A percentile compares a stretch with the other conserved stretches of the same genome.
Conservation (phyloP, 2,329 filamentous ascomycete species). For the Drechslerella coelobrocha region DNA sequence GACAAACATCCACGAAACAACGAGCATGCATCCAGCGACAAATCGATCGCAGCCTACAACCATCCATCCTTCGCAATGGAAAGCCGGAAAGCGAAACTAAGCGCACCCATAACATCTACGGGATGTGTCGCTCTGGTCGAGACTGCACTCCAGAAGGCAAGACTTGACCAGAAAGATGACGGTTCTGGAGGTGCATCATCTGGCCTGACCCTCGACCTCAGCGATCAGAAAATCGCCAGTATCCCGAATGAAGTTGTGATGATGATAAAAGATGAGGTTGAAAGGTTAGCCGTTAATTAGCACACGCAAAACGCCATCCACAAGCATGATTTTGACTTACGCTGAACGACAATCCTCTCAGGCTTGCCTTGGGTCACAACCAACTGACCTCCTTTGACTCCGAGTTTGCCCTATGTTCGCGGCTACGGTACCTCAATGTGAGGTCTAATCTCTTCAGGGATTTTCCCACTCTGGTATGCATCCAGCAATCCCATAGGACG, state of each 20-base stretch:
- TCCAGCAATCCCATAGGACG: not conserved
- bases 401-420: conserved; percentile 52
- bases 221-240: conserved; percentile 61
- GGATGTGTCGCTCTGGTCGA: conserved; percentile 33
- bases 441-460: conserved; percentile 54
- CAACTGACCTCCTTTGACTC: conserved; percentile 57
- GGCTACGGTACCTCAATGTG: conserved; percentile 54
- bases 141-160: conserved; percentile 30
- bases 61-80: conserved; percentile 18
- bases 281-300: conserved; percentile 62
- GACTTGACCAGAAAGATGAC: conserved; percentile 23
- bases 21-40: too few relatives aligned
- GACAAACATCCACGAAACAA: too few relatives aligned
- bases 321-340: conserved; percentile 21
- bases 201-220: conserved; percentile 62
- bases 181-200: conserved; percentile 24
- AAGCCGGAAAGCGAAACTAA: conserved; percentile 15
- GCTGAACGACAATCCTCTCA: conserved; percentile 23
- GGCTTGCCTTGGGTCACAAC: conserved; percentile 64
- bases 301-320: too few relatives aligned
- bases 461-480: conserved; percentile 53
- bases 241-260: conserved; percentile 63
- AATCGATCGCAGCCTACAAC: not conserved
- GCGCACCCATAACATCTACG: conserved; percentile 17
- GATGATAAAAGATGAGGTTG: conserved; percentile 64